Conservation (phyloP, 2,329 filamentous ascomycete genomes). For the Venturiaceae sp. region DNA sequence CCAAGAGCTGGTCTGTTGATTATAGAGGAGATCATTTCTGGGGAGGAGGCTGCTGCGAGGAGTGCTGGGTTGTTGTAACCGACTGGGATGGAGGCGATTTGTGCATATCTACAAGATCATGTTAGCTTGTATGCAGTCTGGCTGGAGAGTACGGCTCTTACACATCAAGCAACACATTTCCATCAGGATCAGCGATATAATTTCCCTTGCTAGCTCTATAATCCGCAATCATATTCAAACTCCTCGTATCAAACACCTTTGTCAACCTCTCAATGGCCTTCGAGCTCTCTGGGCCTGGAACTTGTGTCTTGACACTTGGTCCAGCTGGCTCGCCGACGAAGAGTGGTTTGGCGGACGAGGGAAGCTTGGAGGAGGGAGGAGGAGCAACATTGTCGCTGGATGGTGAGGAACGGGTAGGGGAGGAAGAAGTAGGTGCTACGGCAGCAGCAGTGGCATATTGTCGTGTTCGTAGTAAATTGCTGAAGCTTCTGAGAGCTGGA, state of each 20-base stretch:
- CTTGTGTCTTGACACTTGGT: constrained; percentile 46
- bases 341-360: constrained; percentile 14
- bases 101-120: constrained; percentile 53
- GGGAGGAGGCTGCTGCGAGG: constrained; percentile 57
- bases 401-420: background rate
- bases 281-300: constrained; percentile 69
- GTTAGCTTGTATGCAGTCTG: background rate
- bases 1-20: constrained; percentile 85
- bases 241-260: constrained; percentile 76
- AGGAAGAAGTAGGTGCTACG: background rate
- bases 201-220: constrained; percentile 49
- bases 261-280: constrained; percentile 60
- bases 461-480: constrained; percentile 11
- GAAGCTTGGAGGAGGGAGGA: background rate
- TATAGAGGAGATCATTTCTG: constrained; percentile 69
- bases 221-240: constrained; percentile 53
- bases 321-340: constrained; percentile 49
- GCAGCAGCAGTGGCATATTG: background rate
- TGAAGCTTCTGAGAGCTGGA: constrained; percentile 16
- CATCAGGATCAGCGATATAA: constrained; percentile 66
- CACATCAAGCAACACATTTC: constrained; percentile 64
- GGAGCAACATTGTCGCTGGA: background rate
- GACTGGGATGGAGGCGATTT: constrained; percentile 86
- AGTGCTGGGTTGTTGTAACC: constrained; percentile 86
- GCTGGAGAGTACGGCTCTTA: constrained; percentile 33